Base-by-base conservation (phyloP, 371 early-diverging fungal genomes). In the Circinella umbellata region DNA sequence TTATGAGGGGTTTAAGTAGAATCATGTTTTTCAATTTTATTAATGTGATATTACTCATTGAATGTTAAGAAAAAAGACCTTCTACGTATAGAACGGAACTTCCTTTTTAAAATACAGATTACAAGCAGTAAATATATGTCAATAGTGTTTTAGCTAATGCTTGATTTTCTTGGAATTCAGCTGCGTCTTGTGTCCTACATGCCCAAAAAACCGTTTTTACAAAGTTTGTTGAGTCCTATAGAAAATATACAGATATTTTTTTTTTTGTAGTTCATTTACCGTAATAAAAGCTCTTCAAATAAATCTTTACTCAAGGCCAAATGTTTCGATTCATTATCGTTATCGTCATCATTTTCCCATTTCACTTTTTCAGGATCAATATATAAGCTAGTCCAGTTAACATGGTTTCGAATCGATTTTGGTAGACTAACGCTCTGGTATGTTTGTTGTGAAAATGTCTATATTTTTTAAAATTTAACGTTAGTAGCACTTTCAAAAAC, bases 141-240 rank as follows among this genome's bases (percentile, higher is more conserved):
- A 66, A 8, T 7, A 66, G 39, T 17, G 18, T 42, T 4, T 57
- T 34, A 17, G 67, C 67, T 15, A 66, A 47, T 47, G 47, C 14
- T 42, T 46, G 55, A 39, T 53, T 66, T 49, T 66, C 59, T n/a
- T 20, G 39, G 42, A 27, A 57, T 36, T 66, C 67, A 5, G 55
- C 18, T 27, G 18, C 59, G 57, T 59, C 59, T 3, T 14, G 53
- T 46, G 46, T 38, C 3, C 67, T 66, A 37, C 17, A 64, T 5
- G 1, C 27, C 27, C 27, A 2, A 27, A 27, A 27, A 27, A 27
- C 27, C 27, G 2, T 27, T 27, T 27, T 27, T 27, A 27, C 27
- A 27, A 27, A 27, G 27, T 27, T 27, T 27, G 27, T 27, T 27
- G 27, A 27, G 27, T 27, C 2, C 27, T 27, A 27, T 27, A 27